Evolutionary conservation across 768 basidiomycete genomes (phyloP), one percentile per base, ranked within the genome.

Genomic region (Mycena polygramma): DNA sequence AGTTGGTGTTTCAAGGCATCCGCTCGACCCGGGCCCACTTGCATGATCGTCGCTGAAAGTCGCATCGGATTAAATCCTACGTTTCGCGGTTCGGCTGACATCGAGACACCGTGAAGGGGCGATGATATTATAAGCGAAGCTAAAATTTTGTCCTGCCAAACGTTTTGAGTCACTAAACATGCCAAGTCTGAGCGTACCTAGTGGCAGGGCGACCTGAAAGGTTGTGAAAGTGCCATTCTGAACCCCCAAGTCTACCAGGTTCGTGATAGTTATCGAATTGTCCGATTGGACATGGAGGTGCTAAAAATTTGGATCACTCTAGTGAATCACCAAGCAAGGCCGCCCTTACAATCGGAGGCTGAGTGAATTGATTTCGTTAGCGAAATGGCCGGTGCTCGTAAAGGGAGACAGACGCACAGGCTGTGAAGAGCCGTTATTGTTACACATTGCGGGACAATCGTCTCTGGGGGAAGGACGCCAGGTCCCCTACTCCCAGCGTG

Each of bases 261-360:
- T 65, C 8, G 46, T 39, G 22, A 57, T 7, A 11, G 9, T 65
- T 37, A 65, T 65, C 35, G 36, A 49, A 20, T 22, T 14, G 20
- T 20, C 55, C n/a, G 64, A 54, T 57, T 65, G 64, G 46, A 65
- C 64, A 20, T 57, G 64, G 45, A 65, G 46, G 55, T 65, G 64
- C 64, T 65, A 36, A 14, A 20, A 37, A 2, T 2, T 41, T 15
- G 41, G 3, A 30, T 41, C 22, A 22, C 20, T n/a, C n/a, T 63
- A 13, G 37, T 11, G 39, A 37, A 39, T 51, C n/a, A 24, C 19
- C 45, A 7, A 7, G 7, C 17, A 63, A 53, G 20, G 8, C 4
- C n/a, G 24, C 15, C 15, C 45, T 48, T 39, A 57, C 64, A 14
- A 65, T 46, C 13, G 64, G 64, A 57, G 64, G 46, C 63, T 64